These are phyloP conservation scores for Fabrea salina DNA, from an alignment of 169 alveolate genomes.

Conservation along the genomic window DNA sequence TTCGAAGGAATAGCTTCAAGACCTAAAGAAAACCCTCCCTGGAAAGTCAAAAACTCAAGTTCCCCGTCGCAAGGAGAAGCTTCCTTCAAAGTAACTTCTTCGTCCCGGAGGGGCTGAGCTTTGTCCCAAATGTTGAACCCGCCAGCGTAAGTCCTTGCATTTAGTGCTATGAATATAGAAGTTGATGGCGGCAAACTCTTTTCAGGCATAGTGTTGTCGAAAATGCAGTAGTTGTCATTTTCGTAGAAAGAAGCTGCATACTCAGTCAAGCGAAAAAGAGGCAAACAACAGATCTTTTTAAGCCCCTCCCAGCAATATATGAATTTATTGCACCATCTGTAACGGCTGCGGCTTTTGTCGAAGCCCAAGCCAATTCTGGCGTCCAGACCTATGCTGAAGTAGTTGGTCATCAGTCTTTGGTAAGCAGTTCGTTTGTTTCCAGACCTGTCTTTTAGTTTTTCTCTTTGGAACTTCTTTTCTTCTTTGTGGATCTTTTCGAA, in stretches of 20 bases:
- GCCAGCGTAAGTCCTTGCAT: conserved; percentile 41
- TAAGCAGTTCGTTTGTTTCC: conserved; percentile 34
- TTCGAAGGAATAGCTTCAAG: conserved; percentile 20
- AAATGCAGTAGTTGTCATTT: not conserved
- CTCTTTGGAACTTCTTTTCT: conserved; percentile 25
- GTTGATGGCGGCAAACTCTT: too few species aligned
- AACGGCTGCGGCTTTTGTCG: conserved; percentile 81
- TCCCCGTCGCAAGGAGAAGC: conserved; percentile 38
- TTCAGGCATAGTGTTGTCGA: not conserved
- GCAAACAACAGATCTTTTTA: conserved; percentile 68
- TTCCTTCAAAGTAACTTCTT: too few species aligned
- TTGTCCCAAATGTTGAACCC: conserved; percentile 41
- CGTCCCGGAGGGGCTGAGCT: not conserved
- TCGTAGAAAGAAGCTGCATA: not conserved
- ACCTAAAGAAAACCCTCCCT: conserved; percentile 9
- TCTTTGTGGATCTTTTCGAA: conserved; percentile 46
- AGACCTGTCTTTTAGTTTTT: conserved; percentile 16
- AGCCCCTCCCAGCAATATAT: conserved; percentile 75
- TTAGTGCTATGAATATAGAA: conserved; percentile 20
- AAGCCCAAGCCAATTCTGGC: conserved; percentile 90
- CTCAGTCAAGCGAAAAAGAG: not conserved
- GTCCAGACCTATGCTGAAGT: conserved; percentile 91
- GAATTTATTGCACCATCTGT: conserved; percentile 67
- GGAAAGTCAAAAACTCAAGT: conserved; percentile 39
- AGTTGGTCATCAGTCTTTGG: conserved; percentile 81